Conservation (phyloP, 208 protist genomes). For the Angomonas deanei region DNA sequence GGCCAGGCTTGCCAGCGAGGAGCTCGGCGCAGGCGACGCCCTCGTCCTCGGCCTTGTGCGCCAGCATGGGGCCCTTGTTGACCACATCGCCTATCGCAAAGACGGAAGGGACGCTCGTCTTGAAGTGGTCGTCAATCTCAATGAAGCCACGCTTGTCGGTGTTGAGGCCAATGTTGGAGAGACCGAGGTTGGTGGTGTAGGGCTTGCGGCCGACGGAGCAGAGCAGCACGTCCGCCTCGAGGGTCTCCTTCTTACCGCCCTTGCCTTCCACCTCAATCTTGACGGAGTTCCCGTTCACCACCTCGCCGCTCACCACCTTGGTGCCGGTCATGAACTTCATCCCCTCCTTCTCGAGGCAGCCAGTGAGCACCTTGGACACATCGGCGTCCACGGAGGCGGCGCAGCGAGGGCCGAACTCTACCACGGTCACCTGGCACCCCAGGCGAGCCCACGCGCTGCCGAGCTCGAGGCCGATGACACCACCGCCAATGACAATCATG, state of each 20-base stretch:
- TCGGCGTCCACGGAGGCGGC: conserved; percentile 83
- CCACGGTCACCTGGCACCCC: conserved; percentile 97
- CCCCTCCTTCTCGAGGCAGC: conserved; percentile 86
- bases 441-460: conserved; percentile 98
- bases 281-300: conserved; percentile 71
- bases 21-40: conserved; percentile 94
- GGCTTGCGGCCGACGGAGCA: conserved; percentile 96
- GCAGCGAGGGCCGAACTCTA: conserved; percentile 96
- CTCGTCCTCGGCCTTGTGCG: conserved; percentile 99
- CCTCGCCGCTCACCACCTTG: conserved; percentile 80
- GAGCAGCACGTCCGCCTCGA: conserved; percentile 93
- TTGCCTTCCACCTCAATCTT: conserved; percentile 89
- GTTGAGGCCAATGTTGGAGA: conserved; percentile 92
- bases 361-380: conserved; percentile 70
- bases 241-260: conserved; percentile 74
- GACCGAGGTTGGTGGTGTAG: conserved; percentile 92
- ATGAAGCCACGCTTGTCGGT: conserved; percentile 87
- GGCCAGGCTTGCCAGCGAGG: conserved; percentile 88
- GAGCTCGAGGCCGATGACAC: conserved; percentile 98
- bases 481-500: conserved; percentile 98
- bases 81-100: conserved; percentile 99
- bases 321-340: conserved; percentile 88
- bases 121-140: conserved; percentile 92
- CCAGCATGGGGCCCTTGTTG: conserved; percentile 98
- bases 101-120: conserved; percentile 93